phyloP scores from a whole-genome alignment of 208 protist species.

The Naegleria fowleri region DNA sequence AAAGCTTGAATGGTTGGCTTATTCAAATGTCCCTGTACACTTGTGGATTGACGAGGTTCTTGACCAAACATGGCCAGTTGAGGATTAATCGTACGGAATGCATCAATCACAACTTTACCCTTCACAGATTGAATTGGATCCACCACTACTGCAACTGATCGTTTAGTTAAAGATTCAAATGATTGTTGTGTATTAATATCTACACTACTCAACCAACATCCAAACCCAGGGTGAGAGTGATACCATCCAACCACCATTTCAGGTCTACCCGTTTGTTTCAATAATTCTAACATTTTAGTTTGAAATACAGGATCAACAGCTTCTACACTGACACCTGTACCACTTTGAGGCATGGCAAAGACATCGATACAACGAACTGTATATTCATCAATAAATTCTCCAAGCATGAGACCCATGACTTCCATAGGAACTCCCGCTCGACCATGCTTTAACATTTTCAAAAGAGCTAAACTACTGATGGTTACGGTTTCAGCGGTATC shows the following conservation, averaged over 20 bases:
- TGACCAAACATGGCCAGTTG: slow-evolving; percentile 72
- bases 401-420: slow-evolving; percentile 99
- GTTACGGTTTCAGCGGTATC: slow-evolving; percentile 98
- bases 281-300: slow-evolving; percentile 99
- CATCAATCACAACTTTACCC: slow-evolving; percentile 99
- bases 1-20: slow-evolving; percentile 95
- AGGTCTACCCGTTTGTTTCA: slow-evolving; percentile 93
- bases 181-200: slow-evolving; percentile 97
- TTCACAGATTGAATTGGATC: slow-evolving; percentile 99
- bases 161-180: slow-evolving; percentile 93
- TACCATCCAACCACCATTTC: slow-evolving; percentile 99
- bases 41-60: slow-evolving; percentile 97
- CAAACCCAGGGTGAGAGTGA: slow-evolving; percentile 99
- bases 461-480: slow-evolving; percentile 98
- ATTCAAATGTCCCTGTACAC: slow-evolving; percentile 96
- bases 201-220: slow-evolving; percentile 99
- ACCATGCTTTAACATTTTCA: slow-evolving; percentile 99
- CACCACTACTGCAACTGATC: slow-evolving; percentile 98
- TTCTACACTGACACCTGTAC: slow-evolving; percentile 96
- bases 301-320: slow-evolving; percentile 99
- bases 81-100: slow-evolving; percentile 95
- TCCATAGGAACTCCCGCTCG: slow-evolving; percentile 98
- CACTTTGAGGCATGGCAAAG: slow-evolving; percentile 97
- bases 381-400: slow-evolving; percentile 99
- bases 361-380: slow-evolving; percentile 95